Evolutionary conservation across 2,329 filamentous ascomycete species (phyloP), one percentile per base, ranked within the genome.

Genomic region (Chaetomium olivaceum): DNA sequence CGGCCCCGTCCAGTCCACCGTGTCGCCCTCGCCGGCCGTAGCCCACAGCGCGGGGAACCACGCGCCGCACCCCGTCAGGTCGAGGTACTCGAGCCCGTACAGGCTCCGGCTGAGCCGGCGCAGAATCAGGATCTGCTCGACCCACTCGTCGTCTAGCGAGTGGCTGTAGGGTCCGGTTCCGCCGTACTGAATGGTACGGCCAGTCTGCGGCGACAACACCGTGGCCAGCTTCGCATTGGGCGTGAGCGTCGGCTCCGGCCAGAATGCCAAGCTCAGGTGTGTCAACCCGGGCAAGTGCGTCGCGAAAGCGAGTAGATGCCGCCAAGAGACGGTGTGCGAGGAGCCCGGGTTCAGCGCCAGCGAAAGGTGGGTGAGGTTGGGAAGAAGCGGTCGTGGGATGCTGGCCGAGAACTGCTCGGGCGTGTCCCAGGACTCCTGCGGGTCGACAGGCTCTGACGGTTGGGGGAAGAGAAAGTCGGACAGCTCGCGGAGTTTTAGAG

Each of bases 211-310:
- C 4, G 81, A 80, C 1, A 79, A 74, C 2, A 87, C 75, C 1
- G 81, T 80, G 0, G 83, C 76, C 29, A 77, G 77, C 64, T 79
- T 81, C 7, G 85, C 81, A 68, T 84, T 83, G 9, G 84, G 83
- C 1, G 85, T 85, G n/a, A 87, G 75, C 19, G 80, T 81, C 1
- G 87, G 87, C 58, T 82, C 80, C 1, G 87, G 87, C 87, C 87
- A 89, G 72, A 83, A 84, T 19, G 86, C 85, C 7, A 89, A 79
- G 68, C 82, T 87, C 50, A 89, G 77, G 70, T 89, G 86, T 1
- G 87, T 89, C 48, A 89, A 75, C 16, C 79, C 81, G 0, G 80
- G 62, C 7, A 87, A 73, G 69, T 83, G 85, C 12, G 78, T 73
- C 0, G 85, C 81, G n/a, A 89, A 74, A 1, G 79, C 70, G 27